These are phyloP conservation scores for Blastocystis sp. DNA, from an alignment of 352 stramenopile genomes.

Conservation along the genomic window DNA sequence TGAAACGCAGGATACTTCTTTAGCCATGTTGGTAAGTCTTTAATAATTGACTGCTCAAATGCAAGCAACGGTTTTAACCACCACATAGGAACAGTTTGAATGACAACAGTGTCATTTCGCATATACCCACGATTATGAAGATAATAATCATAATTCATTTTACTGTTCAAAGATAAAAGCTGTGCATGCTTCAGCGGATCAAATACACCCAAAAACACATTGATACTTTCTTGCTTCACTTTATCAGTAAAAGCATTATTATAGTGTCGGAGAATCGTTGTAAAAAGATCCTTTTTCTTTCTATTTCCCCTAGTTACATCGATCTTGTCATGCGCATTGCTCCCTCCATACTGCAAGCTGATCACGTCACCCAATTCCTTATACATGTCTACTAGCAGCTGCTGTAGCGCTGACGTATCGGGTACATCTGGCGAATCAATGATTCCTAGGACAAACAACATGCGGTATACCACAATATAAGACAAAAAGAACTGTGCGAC, in stretches of 20 bases:
- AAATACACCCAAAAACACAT: slow-evolving; percentile 93
- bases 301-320: slow-evolving; percentile 69
- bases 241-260: slow-evolving; percentile 98
- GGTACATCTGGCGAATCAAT: not conserved
- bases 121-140: slow-evolving; percentile 80
- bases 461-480: slow-evolving; percentile 66
- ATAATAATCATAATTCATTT: slow-evolving; percentile 81
- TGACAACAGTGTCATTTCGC: slow-evolving; percentile 68
- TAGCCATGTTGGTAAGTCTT: not conserved
- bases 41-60: slow-evolving; percentile 70
- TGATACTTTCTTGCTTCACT: slow-evolving; percentile 97
- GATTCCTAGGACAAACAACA: slow-evolving; percentile 41
- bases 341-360: slow-evolving; percentile 97
- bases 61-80: slow-evolving; percentile 75
- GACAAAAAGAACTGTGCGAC: slow-evolving; percentile 77
- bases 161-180: slow-evolving; percentile 69
- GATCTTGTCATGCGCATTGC: slow-evolving; percentile 96
- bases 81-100: slow-evolving; percentile 75
- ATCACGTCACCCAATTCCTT: slow-evolving; percentile 94
- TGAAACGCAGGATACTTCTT: not conserved
- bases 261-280: slow-evolving; percentile 96
- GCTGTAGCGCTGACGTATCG: not conserved
- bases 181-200: slow-evolving; percentile 67
- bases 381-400: slow-evolving; percentile 70
- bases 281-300: slow-evolving; percentile 75